These are phyloP conservation scores for Sanguinoderma infundibulare DNA, from an alignment of 1,284 basidiomycete species.

Conservation along the genomic window DNA sequence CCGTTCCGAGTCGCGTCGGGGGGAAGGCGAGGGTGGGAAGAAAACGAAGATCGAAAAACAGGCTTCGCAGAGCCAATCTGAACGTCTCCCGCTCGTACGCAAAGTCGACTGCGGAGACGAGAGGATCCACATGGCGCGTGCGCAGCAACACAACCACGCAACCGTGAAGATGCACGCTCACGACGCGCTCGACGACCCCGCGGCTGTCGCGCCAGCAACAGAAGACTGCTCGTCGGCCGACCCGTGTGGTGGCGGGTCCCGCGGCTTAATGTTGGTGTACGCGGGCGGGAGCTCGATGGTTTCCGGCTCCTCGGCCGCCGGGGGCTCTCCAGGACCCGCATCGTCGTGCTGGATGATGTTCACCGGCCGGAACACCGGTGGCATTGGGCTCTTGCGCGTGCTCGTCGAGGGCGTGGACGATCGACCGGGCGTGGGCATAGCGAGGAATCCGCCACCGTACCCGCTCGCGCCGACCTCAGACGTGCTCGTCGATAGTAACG, in stretches of 20 bases:
- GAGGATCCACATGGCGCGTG: background rate
- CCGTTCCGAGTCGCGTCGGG: background rate
- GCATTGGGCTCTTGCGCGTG: conserved; percentile 52
- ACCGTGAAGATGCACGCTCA: background rate
- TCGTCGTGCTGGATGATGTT: conserved; percentile 86
- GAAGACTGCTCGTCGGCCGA: too few species aligned
- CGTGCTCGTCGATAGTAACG: conserved; percentile 30
- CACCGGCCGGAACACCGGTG: conserved; percentile 61
- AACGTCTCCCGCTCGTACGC: background rate
- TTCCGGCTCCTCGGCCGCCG: conserved; percentile 50
- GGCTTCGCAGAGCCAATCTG: background rate
- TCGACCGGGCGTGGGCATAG: conserved; percentile 12
- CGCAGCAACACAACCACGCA: background rate
- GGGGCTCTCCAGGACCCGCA: conserved; percentile 53
- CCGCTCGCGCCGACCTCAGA: conserved; percentile 12
- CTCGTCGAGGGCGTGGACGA: conserved; percentile 31
- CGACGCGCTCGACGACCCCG: background rate
- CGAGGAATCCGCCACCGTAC: conserved; percentile 18
- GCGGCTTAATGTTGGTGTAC: conserved; percentile 52
- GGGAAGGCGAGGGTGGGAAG: background rate
- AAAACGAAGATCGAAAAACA: background rate
- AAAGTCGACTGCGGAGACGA: background rate
- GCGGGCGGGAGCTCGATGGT: conserved; percentile 83
- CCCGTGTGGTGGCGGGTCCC: background rate
- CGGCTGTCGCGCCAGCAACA: background rate